phyloP scores from a whole-genome alignment of 2,329 filamentous ascomycete genomes.

The Penicillium freii region DNA sequence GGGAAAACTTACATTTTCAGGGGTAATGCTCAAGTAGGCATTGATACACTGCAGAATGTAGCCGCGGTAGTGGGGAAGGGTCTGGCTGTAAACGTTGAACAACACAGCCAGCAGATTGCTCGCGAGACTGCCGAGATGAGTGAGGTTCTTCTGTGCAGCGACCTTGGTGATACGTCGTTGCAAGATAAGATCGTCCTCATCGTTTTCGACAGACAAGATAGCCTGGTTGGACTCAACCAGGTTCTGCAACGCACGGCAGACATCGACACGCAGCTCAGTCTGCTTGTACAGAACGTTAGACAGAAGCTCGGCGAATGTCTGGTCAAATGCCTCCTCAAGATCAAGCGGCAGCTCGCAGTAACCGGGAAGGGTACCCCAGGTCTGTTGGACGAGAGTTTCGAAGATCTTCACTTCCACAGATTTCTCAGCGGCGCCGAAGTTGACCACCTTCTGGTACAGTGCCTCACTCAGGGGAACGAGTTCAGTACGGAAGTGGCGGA shows the following conservation, averaged over 20 bases:
- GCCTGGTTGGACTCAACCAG: slow-evolving; percentile 90
- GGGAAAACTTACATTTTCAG: slow-evolving; percentile 50
- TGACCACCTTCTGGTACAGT: slow-evolving; percentile 84
- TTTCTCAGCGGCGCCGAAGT: slow-evolving; percentile 79
- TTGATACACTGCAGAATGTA: slow-evolving; percentile 94
- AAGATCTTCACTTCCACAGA: slow-evolving; percentile 97
- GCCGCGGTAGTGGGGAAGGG: slow-evolving; percentile 84
- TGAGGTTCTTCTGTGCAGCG: slow-evolving; percentile 73
- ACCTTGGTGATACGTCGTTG: slow-evolving; percentile 75
- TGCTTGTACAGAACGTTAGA: slow-evolving; percentile 93
- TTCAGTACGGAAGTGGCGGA: slow-evolving; percentile 80
- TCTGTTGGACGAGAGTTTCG: slow-evolving; percentile 91
- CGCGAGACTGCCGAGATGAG: slow-evolving; percentile 75
- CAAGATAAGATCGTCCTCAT: slow-evolving; percentile 69
- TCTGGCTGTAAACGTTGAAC: slow-evolving; percentile 99
- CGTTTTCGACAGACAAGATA: slow-evolving; percentile 66
- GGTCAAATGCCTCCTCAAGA: slow-evolving; percentile 72
- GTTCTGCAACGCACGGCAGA: slow-evolving; percentile 82
- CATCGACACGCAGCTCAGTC: slow-evolving; percentile 77
- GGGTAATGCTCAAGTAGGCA: slow-evolving; percentile 85
- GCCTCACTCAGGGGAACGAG: slow-evolving; percentile 85
- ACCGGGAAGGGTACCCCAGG: slow-evolving; percentile 89
- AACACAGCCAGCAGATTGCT: slow-evolving; percentile 90
- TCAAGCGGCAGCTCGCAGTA: slow-evolving; percentile 94
- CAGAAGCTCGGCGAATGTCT: slow-evolving; percentile 82